phyloP scores from a whole-genome alignment of 176 grass and related monocot genomes.

The Juncus effusus region DNA sequence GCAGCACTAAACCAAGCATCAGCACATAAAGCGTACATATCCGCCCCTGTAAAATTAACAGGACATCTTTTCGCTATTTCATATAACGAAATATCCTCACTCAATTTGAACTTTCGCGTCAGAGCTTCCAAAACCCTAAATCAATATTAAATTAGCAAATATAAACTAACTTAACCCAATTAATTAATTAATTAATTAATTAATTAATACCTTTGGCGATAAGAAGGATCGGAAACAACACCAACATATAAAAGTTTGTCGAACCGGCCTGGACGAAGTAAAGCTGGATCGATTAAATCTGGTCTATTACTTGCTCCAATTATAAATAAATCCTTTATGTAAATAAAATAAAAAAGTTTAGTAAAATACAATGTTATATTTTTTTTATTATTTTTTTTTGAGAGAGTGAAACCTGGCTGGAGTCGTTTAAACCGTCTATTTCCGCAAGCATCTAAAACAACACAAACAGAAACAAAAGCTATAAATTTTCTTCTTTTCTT shows the following conservation, averaged over 20 bases:
- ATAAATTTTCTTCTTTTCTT: too few relatives aligned
- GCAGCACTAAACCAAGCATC: slow-evolving; percentile 99
- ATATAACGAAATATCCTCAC: slow-evolving; percentile 70
- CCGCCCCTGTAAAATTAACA: slow-evolving; percentile 94
- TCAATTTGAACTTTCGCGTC: slow-evolving; percentile 85
- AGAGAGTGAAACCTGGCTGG: slow-evolving; percentile 61
- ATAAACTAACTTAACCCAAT: background rate
- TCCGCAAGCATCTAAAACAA: slow-evolving; percentile 84
- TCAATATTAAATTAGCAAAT: too few relatives aligned
- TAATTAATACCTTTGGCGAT: slow-evolving; percentile 61
- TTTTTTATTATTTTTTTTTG: too few relatives aligned
- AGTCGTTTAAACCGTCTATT: slow-evolving; percentile 90
- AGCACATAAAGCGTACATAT: slow-evolving; percentile 87
- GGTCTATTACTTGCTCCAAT: slow-evolving; percentile 97
- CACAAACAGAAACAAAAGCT: background rate
- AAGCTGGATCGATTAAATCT: slow-evolving; percentile 87
- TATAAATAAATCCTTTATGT: slow-evolving; percentile 72
- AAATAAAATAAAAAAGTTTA: slow-evolving; percentile 10
- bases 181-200: slow-evolving; percentile 4
- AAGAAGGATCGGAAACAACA: slow-evolving; percentile 75
- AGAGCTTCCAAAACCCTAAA: slow-evolving; percentile 90
- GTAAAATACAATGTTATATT: background rate
- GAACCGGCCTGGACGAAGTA: slow-evolving; percentile 88
- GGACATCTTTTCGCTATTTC: slow-evolving; percentile 74
- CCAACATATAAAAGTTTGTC: slow-evolving; percentile 96